Base-by-base conservation (phyloP, 2,329 filamentous ascomycete species). In the Xylogone sp. region DNA sequence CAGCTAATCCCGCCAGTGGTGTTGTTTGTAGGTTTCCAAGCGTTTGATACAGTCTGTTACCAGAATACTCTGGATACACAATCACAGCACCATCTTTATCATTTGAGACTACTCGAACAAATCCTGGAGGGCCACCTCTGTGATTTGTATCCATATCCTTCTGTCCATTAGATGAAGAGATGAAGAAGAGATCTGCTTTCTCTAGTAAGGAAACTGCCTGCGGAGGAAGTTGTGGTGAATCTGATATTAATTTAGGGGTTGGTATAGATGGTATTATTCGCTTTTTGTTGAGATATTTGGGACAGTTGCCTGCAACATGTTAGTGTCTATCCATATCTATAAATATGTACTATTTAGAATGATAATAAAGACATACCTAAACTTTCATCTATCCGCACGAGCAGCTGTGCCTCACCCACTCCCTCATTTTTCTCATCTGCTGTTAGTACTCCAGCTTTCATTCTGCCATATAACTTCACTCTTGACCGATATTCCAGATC, bases 201-300 rank as follows among this genome's bases (percentile, higher is more conserved):
- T 65, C 63, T 16, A 95, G 70, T 24, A 94, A 63, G 7, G 77
- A 71, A 1, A 61, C n/a, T 16, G 63, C 65, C 43, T 46, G 31
- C 27, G 58, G 51, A 13, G 59, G 48, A 16, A 66, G 50, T 22
- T 71, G 68, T 3, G 75, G 57, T 2, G 69, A 71, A 21, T 73
- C 65, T 0, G 77, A 77, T 1, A 79, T 53, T 1, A 84, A 66
- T 45, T 68, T 68, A 9, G 87, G 81, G 12, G 72, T 64, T 2
- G 86, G 77, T 0, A 73, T 55, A 42, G 79, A 76, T 4, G 78
- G 75, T 2, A 69, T 64, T 42, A 95, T 81, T 2, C 73, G 71
- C 64, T 88, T 91, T 61, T 81, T 82, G 67, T 93, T 94, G 31
- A 96, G 65, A 60, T 96, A 96, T 68, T 96, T 96, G 1, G 90